Conservation (phyloP, 306 rosid genomes). For the Elaeagnus macrophylla region DNA sequence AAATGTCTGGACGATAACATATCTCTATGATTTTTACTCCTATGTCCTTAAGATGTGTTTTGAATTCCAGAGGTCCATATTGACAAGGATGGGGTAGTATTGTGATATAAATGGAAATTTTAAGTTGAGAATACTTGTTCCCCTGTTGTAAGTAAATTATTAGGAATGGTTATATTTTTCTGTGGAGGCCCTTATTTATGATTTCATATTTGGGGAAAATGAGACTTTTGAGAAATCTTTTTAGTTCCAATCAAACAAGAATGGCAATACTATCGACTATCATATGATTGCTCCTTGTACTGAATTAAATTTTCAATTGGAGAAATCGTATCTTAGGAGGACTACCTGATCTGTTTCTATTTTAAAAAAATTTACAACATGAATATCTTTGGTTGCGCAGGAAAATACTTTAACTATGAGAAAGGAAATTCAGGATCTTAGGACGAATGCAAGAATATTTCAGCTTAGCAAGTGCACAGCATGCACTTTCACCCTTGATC, state of each 20-base stretch:
- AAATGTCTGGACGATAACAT: not conserved
- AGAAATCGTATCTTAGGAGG: not conserved
- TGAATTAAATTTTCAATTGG: no score
- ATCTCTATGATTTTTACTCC: no score
- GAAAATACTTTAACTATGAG: slow-evolving; percentile 78
- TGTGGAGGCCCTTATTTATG: not conserved
- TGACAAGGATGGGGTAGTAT: no score
- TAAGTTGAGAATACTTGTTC: not conserved
- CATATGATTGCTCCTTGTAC: no score
- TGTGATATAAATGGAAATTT: not conserved
- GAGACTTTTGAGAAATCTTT: no score
- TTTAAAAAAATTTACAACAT: not conserved
- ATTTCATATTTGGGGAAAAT: not conserved
- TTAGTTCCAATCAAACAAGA: no score
- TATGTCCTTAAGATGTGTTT: no score
- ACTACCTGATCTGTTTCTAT: not conserved
- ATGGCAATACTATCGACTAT: no score
- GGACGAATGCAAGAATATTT: slow-evolving; percentile 94
- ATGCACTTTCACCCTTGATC: slow-evolving; percentile 95
- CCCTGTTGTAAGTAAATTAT: not conserved
- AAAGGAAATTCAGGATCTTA: slow-evolving; percentile 85
- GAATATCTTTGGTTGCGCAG: slow-evolving; percentile 33
- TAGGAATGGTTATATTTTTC: not conserved
- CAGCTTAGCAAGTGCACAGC: slow-evolving; percentile 98
- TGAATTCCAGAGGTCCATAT: no score